Conservation (phyloP, 441 rosid genomes). For the Metrosideros polymorpha region DNA sequence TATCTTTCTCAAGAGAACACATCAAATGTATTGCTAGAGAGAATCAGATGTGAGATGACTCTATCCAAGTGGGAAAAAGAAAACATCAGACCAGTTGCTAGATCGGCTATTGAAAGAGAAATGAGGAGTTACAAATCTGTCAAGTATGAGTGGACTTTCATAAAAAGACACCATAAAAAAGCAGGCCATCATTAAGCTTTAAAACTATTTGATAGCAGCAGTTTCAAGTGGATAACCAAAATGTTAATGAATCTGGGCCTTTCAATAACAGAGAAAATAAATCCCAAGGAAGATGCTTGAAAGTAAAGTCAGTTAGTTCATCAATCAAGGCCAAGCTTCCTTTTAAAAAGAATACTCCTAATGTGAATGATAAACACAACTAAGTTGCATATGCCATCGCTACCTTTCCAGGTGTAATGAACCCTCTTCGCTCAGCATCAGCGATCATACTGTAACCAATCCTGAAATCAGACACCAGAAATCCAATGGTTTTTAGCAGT, state of each 20-base stretch:
- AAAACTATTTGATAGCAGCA: background rate
- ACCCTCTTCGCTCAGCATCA: slow-evolving; percentile 88
- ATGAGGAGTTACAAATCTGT: background rate
- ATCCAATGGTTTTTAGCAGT: background rate
- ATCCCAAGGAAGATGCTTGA: background rate
- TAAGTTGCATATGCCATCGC: background rate
- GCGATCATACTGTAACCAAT: slow-evolving; percentile 90
- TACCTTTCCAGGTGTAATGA: slow-evolving; percentile 92
- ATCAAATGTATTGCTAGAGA: background rate
- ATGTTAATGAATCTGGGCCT: too few species aligned
- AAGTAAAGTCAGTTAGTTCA: background rate
- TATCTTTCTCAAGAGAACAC: background rate
- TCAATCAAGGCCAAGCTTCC: background rate
- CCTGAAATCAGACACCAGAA: slow-evolving; percentile 34
- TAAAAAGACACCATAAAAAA: background rate
- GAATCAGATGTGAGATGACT: background rate
- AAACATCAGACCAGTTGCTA: background rate
- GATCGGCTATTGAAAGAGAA: background rate
- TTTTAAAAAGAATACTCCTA: background rate
- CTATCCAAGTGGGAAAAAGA: too few species aligned
- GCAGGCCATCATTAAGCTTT: background rate
- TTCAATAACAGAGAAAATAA: background rate
- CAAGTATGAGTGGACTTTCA: background rate
- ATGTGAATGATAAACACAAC: background rate
- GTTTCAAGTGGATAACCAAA: too few species aligned